Evolutionary conservation across 306 rosid genomes (phyloP), one percentile per base, ranked within the genome.

Genomic region (Coriaria nepalensis): DNA sequence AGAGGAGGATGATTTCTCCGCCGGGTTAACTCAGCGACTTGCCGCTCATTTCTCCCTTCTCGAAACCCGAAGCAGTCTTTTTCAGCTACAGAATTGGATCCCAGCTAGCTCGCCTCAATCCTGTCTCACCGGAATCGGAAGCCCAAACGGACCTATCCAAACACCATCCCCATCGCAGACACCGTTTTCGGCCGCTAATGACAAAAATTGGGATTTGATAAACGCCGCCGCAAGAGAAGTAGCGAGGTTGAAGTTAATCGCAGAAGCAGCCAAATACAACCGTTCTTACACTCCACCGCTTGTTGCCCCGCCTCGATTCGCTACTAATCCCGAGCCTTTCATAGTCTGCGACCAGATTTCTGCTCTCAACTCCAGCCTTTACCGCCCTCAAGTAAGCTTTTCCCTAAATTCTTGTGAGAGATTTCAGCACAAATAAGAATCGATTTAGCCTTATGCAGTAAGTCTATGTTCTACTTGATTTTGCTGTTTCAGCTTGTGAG

Each of bases 211-310:
- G 82, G 77, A 68, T 4, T 72, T 71, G 8, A 55, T 87, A 2
- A 76, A 73, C 40, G 85, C 78, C 0, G 85, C 85, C 0, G 87
- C 92, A 0, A 86, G 77, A 0, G 70, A 84, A 62, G 83, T 84
- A 0, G 92, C 86, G 6, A 77, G 86, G 72, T 35, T 80, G 62
- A 78, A 83, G 59, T 57, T 73, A 45, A 58, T 57, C 0, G 53
- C 10, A 0, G 80, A 66, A 2, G 56, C 47, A 0, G 11, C 70
- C 6, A 64, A 49, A 37, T 46, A 2, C 41, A 29, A 51, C 8
- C 29, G 3, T 20, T 20, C 29, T 20, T 20, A 20, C 29, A 20
- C 29, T 3, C 29, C 2, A 20, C 29, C 29, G 29, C 29, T 20
- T 20, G 29, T 20, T 3, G 29, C 2, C 29, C 29, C 29, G 3